phyloP scores from a whole-genome alignment of 2,329 filamentous ascomycete species.

The Aaosphaeria pasadenensis region DNA sequence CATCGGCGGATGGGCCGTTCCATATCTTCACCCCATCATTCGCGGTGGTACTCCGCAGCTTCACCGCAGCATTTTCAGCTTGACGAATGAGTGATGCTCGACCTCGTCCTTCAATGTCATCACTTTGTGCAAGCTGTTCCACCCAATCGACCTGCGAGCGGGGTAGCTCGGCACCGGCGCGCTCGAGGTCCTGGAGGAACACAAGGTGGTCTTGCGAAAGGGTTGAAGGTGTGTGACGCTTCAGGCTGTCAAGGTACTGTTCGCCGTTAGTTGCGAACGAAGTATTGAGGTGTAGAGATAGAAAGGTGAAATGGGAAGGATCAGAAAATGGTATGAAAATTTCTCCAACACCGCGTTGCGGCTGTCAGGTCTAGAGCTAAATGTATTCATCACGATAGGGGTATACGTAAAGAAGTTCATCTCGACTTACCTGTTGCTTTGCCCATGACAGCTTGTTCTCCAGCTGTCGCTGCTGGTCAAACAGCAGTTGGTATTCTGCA shows the following conservation, averaged over 20 bases:
- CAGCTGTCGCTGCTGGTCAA: slow-evolving; percentile 42
- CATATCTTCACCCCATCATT: slow-evolving; percentile 38
- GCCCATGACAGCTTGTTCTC: slow-evolving; percentile 48
- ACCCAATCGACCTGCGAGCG: slow-evolving; percentile 24
- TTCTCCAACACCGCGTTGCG: slow-evolving; percentile 42
- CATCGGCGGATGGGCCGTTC: slow-evolving; percentile 38
- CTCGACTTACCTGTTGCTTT: slow-evolving; percentile 46
- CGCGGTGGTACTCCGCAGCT: slow-evolving; percentile 17
- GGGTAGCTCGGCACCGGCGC: slow-evolving; percentile 25
- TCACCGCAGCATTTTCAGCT: slow-evolving; percentile 29
- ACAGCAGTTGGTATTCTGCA: slow-evolving; percentile 46
- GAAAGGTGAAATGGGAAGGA: slow-evolving; percentile 1
- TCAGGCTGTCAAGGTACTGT: slow-evolving; percentile 40
- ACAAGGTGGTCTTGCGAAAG: slow-evolving; percentile 37
- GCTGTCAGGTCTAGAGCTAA: slow-evolving; percentile 55
- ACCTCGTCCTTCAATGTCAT: slow-evolving; percentile 31
- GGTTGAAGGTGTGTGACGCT: slow-evolving; percentile 38
- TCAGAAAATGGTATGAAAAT: not conserved
- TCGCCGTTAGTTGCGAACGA: slow-evolving; percentile 14
- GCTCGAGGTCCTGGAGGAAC: slow-evolving; percentile 40
- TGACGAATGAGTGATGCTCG: slow-evolving; percentile 32
- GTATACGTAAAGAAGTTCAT: slow-evolving; percentile 1
- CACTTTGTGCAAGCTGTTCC: slow-evolving; percentile 32
- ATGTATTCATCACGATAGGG: slow-evolving; percentile 41
- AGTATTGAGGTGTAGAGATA: slow-evolving; percentile 3